Evolutionary conservation across 2,329 filamentous ascomycete species (phyloP).

Genomic region (Nigrograna mackinnonii): DNA sequence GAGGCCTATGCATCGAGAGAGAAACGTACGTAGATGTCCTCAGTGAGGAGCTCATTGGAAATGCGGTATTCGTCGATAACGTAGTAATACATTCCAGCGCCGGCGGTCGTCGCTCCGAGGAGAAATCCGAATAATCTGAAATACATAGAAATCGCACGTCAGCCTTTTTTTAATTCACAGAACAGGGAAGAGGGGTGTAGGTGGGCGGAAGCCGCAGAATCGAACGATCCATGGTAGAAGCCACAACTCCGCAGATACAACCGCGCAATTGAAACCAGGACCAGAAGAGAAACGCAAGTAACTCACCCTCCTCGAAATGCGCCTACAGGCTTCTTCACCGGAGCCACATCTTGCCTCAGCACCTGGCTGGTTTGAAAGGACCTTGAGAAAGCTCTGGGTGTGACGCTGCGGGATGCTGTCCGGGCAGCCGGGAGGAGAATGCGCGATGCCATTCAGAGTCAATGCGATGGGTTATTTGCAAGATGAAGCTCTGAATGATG

Average conservation of each 20-base stretch:
- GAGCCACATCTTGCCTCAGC: conserved; percentile 37
- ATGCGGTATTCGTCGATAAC: conserved; percentile 91
- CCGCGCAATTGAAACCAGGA: conserved; percentile 1
- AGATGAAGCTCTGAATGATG: too few relatives aligned
- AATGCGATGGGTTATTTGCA: too few relatives aligned
- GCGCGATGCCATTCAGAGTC: conserved; percentile 54
- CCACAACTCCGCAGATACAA: too few relatives aligned
- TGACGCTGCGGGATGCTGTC: conserved; percentile 21
- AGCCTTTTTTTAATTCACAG: too few relatives aligned
- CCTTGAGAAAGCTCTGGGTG: conserved; percentile 26
- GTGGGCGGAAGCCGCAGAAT: too few relatives aligned
- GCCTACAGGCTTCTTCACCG: conserved; percentile 68
- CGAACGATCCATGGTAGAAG: too few relatives aligned
- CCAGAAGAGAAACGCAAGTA: background rate
- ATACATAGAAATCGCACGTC: too few relatives aligned
- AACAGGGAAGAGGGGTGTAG: too few relatives aligned
- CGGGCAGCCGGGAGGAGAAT: conserved; percentile 45
- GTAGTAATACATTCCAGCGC: conserved; percentile 86
- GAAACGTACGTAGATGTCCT: conserved; percentile 89
- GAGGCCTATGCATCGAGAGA: too few relatives aligned
- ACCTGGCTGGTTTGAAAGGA: conserved; percentile 46
- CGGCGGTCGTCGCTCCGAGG: conserved; percentile 77
- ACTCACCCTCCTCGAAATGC: conserved; percentile 74
- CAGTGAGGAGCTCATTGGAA: conserved; percentile 88
- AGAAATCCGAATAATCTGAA: conserved; percentile 98